Base-by-base conservation (phyloP, 1,139 yeast species). In the Yamadazyma sp. region DNA sequence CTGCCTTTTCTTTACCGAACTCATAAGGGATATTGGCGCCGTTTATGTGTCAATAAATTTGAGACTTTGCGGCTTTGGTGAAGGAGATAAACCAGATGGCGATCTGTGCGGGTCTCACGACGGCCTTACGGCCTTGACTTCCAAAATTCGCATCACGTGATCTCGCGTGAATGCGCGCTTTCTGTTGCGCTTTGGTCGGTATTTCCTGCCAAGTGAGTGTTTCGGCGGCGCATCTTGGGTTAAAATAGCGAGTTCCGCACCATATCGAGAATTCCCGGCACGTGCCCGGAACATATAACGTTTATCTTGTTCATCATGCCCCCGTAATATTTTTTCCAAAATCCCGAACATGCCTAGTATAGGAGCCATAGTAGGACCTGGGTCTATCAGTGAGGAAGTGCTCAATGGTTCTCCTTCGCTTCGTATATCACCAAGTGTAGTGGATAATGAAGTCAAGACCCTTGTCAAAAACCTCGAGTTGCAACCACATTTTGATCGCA, bases 401-500 rank as follows among this genome's bases (percentile, higher is more conserved):
- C 27, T 39, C 4, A 30, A 39, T 11, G 42, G 42, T n/a, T 35
- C 39, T 6, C 37, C 37, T 6, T 39, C 39, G 8, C 25, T 6
- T 16, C 29, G 12, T 29, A 36, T 26, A 10, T 36, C 18, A 63
- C 66, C 4, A 10, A 25, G 6, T 38, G 50, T 22, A 42, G 15
- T 60, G 2, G 53, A 60, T 20, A 44, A 49, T 24, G 67, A 61
- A 43, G 41, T 61, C 6, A 41, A 44, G 4, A 21, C 41, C 4
- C 41, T 62, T 21, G 32, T 59, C 12, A 31, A 47, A 18, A 40
- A 46, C 15, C 39, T 63, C 10, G 58, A 61, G 43, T 45, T 46
- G 14, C 34, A 26, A 6, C 56, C 62, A 6, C 52, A 55, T 6
- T 63, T 62, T 42, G 39, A 61, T 34, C 59, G 64, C n/a, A 39